These are phyloP conservation scores for Plectosphaerella cucumerina DNA, from an alignment of 2,329 filamentous ascomycete genomes.

Conservation along the genomic window DNA sequence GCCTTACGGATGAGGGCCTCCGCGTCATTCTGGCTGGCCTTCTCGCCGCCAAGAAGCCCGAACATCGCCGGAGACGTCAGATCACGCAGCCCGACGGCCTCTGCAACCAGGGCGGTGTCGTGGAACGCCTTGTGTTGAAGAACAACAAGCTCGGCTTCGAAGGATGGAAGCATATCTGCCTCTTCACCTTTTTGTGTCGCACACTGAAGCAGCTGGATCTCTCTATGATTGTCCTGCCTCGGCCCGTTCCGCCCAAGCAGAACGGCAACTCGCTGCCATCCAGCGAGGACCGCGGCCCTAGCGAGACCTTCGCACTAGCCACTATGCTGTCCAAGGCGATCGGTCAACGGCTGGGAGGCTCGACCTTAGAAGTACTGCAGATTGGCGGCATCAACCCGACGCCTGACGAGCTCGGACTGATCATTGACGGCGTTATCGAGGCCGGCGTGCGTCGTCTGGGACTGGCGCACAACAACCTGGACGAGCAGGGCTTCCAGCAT, in stretches of 20 bases:
- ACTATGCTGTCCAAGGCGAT: slow-evolving; percentile 68
- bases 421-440: slow-evolving; percentile 79
- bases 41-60: slow-evolving; percentile 69
- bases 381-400: slow-evolving; percentile 74
- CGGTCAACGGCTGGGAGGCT: slow-evolving; percentile 69
- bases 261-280: slow-evolving; percentile 14
- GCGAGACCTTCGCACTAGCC: slow-evolving; percentile 27
- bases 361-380: slow-evolving; percentile 76
- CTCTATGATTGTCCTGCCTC: slow-evolving; percentile 76
- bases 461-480: slow-evolving; percentile 76
- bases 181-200: slow-evolving; percentile 87
- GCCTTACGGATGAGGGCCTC: slow-evolving; percentile 80
- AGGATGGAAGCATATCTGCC: slow-evolving; percentile 85
- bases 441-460: slow-evolving; percentile 76
- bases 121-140: slow-evolving; percentile 84
- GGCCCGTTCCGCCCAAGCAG: slow-evolving; percentile 11
- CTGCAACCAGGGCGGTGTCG: slow-evolving; percentile 60
- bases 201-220: slow-evolving; percentile 84
- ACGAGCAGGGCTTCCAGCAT: slow-evolving; percentile 68
- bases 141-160: slow-evolving; percentile 86
- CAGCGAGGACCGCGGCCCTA: slow-evolving; percentile 7
- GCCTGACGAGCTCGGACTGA: slow-evolving; percentile 64
- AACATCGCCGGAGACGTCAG: slow-evolving; percentile 46
- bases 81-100: slow-evolving; percentile 28
- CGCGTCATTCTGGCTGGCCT: slow-evolving; percentile 83